phyloP scores from a whole-genome alignment of 495 filamentous ascomycete species.

The Talaromyces nanjingensis region DNA sequence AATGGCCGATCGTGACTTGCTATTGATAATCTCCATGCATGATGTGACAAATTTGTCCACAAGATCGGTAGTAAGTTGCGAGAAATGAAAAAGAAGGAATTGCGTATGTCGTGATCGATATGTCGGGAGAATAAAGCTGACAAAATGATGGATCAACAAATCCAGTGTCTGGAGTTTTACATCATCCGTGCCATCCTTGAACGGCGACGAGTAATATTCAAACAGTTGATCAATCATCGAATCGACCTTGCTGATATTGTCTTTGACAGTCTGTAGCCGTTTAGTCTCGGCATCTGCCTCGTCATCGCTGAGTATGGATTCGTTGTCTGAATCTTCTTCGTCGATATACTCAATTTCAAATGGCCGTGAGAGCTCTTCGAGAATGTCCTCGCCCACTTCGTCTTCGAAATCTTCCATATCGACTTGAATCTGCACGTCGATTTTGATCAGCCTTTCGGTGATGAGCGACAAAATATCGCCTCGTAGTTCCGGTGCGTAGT shows the following conservation, averaged over 20 bases:
- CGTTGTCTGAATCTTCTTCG: slow-evolving; percentile 56
- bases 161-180: slow-evolving; percentile 52
- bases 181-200: slow-evolving; percentile 43
- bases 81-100: slow-evolving; percentile 91
- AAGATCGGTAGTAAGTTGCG: slow-evolving; percentile 65
- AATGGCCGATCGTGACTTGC: slow-evolving; percentile 54
- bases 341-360: slow-evolving; percentile 39
- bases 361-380: slow-evolving; percentile 29
- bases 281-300: slow-evolving; percentile 42
- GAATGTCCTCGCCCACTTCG: slow-evolving; percentile 50
- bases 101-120: slow-evolving; percentile 81
- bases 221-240: slow-evolving; percentile 87
- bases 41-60: slow-evolving; percentile 75
- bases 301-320: slow-evolving; percentile 37
- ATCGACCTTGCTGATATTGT: slow-evolving; percentile 86
- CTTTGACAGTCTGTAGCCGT: slow-evolving; percentile 56
- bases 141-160: slow-evolving; percentile 74
- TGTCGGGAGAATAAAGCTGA: slow-evolving; percentile 78
- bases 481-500: slow-evolving; percentile 73
- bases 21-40: slow-evolving; percentile 63
- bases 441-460: slow-evolving; percentile 76
- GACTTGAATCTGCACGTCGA: slow-evolving; percentile 89
- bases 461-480: slow-evolving; percentile 77
- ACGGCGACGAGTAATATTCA: slow-evolving; percentile 66
- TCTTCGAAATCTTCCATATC: slow-evolving; percentile 84